Evolutionary conservation across 768 basidiomycete genomes (phyloP).

Genomic region (Dioszegia crocea): DNA sequence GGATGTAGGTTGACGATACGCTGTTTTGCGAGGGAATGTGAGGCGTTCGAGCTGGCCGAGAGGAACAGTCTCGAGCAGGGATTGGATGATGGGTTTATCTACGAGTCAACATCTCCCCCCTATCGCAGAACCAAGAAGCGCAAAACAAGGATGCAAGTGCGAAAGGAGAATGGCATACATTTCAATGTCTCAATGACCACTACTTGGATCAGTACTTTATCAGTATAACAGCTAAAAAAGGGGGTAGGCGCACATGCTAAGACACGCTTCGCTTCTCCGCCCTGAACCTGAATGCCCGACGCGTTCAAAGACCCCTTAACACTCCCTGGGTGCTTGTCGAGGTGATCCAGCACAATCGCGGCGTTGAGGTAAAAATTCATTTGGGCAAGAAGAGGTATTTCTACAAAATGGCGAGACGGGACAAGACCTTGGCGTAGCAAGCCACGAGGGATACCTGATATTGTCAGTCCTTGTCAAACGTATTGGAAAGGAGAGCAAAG

Average conservation of each 20-base stretch:
- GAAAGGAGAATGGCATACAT: conserved; percentile 57
- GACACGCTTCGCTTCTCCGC: conserved; percentile 45
- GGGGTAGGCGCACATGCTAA: conserved; percentile 38
- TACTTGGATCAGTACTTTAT: conserved; percentile 10
- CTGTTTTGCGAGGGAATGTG: conserved; percentile 56
- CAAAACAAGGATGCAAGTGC: not conserved
- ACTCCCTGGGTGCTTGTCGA: conserved; percentile 85
- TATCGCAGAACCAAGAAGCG: too few relatives aligned
- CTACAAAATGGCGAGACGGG: conserved; percentile 1
- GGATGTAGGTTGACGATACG: conserved; percentile 51
- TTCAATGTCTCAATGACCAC: conserved; percentile 92
- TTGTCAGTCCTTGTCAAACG: not conserved
- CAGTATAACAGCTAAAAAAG: conserved; percentile 6
- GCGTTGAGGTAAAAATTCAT: conserved; percentile 98
- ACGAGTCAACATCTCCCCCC: conserved; percentile 13
- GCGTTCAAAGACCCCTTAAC: conserved; percentile 77
- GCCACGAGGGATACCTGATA: not conserved
- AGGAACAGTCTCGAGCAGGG: conserved; percentile 65
- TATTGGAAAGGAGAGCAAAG: not conserved
- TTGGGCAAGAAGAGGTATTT: too few relatives aligned
- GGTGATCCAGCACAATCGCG: conserved; percentile 71
- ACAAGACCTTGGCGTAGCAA: not conserved
- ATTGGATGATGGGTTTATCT: conserved; percentile 74
- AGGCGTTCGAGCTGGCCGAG: conserved; percentile 72
- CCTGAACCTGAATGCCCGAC: conserved; percentile 39